Evolutionary conservation across 805 yeast species (phyloP), one percentile per base, ranked within the genome.

Genomic region (Kuraishia ogatae): DNA sequence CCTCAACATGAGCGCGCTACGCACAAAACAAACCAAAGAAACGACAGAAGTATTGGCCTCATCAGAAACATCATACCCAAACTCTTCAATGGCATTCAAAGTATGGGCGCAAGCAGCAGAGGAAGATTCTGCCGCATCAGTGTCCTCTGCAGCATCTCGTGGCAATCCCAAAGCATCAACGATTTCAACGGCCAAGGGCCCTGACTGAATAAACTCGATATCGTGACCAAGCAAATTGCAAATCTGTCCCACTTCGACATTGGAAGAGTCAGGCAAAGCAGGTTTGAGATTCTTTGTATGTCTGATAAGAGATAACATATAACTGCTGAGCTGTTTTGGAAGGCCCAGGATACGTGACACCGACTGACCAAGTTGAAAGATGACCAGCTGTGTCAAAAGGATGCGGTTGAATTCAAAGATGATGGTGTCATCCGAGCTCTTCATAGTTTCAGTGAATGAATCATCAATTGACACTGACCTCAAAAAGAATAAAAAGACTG

Each of bases 321-420:
- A 53, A 23, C 55, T 56, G 53, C 64, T 66, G 19, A 59, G 20
- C 56, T 22, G 8, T 57, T 48, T 22, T 55, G 57, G 2, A 59
- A 51, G 1, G 60, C 62, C 21, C 61, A 50, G 22, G 39, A 43
- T 1, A 22, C 46, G 1, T 53, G 11, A 2, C 50, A 48, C 53
- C 61, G 55, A 19, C 54, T 15, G 2, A 19, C 65, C 64, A 24
- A 52, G 52, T 50, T 59, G 61, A n/a, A 55, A 28, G 39, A 56
- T 55, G 22, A 61, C 39, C 22, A 66, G 52, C 35, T 61, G 61
- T 2, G 60, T 48, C 6, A 65, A 39, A 6, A 66, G 54, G 13
- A 66, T 39, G 26, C 61, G 56, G 50, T 61, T 57, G 54, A 66
- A 68, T 19, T 61, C 65, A 29, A 60, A 61, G 50, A 61, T 63